Conservation (phyloP, 805 yeast genomes). For the Candida anglica region DNA sequence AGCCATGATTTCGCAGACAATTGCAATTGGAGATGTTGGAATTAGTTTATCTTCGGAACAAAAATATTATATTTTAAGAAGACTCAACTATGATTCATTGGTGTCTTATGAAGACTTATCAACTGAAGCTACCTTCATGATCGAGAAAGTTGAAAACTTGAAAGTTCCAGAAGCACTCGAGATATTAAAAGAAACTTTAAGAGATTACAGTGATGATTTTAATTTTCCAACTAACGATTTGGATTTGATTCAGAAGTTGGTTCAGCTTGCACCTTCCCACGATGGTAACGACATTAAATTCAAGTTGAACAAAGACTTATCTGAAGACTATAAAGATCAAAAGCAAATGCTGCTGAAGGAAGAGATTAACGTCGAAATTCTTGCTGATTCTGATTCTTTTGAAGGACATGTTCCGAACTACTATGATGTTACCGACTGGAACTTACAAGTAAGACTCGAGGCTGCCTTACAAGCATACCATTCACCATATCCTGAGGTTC, state of each 20-base stretch:
- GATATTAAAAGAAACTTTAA: conserved; percentile 35
- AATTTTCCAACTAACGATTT: conserved; percentile 39
- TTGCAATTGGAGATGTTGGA: conserved; percentile 21
- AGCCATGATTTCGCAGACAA: conserved; percentile 19
- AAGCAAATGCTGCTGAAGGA: too few relatives aligned
- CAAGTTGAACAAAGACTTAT: background rate
- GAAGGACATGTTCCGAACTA: conserved; percentile 5
- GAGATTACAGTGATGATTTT: conserved; percentile 43
- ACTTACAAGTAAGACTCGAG: conserved; percentile 26
- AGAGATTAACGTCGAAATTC: background rate
- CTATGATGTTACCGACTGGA: conserved; percentile 15
- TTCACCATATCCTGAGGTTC: conserved; percentile 57
- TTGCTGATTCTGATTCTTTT: background rate
- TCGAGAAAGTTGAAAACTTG: conserved; percentile 21
- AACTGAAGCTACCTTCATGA: conserved; percentile 20
- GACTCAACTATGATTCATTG: conserved; percentile 22
- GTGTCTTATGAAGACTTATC: conserved; percentile 28
- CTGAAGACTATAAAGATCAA: background rate
- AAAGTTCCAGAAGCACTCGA: conserved; percentile 34
- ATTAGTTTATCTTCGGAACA: conserved; percentile 20
- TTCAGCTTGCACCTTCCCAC: conserved; percentile 2
- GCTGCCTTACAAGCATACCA: conserved; percentile 34
- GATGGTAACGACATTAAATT: background rate
- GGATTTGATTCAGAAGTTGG: conserved; percentile 21
- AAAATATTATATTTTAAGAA: conserved; percentile 22